These are phyloP conservation scores for Solidago caesia DNA, from an alignment of 129 eudicot species.

Conservation along the genomic window DNA sequence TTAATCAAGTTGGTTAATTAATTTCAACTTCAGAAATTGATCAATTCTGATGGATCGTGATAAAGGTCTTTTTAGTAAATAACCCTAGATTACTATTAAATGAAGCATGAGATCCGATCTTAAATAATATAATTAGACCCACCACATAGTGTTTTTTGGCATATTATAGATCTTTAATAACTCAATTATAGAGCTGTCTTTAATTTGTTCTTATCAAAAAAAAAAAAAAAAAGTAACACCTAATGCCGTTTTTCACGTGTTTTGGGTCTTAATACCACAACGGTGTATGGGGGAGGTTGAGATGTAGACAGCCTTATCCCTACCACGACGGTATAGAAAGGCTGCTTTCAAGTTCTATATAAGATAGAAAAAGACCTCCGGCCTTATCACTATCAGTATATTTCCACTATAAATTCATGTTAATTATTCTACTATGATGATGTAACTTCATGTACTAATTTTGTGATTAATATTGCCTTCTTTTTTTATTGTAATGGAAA, in stretches of 20 bases:
- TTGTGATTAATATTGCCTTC: neutral
- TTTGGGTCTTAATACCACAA: too few species aligned
- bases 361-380: too few species aligned
- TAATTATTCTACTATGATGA: too few species aligned
- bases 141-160: slow-evolving; percentile 32
- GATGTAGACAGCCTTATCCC: too few species aligned
- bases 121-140: slow-evolving; percentile 24
- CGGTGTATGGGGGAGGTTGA: too few species aligned
- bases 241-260: too few species aligned
- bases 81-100: neutral
- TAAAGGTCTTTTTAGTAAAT: slow-evolving; percentile 27
- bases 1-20: neutral
- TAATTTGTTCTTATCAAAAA: slow-evolving; percentile 23
- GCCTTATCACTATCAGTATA: too few species aligned
- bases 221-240: too few species aligned
- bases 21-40: neutral
- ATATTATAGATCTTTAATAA: slow-evolving; percentile 28
- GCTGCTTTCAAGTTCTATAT: too few species aligned
- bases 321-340: too few species aligned
- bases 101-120: slow-evolving; percentile 20
- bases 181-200: slow-evolving; percentile 33
- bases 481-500: slow-evolving; percentile 12
- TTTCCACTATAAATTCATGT: too few species aligned
- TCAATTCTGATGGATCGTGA: slow-evolving; percentile 22
- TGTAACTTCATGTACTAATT: too few species aligned